A percentile compares a stretch with the other conserved stretches of the same genome.
phyloP scores from a whole-genome alignment of 106 monocot genomes.

The Dendrobium huoshanense region DNA sequence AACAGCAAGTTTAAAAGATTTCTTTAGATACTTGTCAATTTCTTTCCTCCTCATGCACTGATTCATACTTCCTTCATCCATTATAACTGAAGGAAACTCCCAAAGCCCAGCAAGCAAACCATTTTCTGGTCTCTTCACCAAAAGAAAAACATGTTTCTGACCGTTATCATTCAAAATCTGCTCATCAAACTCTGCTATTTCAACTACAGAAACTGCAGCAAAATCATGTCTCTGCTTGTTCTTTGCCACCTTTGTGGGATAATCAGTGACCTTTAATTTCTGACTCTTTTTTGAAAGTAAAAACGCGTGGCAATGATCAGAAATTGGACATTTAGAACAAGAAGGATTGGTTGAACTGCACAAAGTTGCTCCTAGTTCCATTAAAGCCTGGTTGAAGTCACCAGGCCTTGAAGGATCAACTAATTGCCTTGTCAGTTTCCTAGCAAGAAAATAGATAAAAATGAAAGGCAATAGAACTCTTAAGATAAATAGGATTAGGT shows the following conservation, averaged over 20 bases:
- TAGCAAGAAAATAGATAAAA: slow-evolving; percentile 12
- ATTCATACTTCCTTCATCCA: slow-evolving; percentile 41
- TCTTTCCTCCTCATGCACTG: slow-evolving; percentile 38
- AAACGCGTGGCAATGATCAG: slow-evolving; percentile 60
- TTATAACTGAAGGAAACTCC: slow-evolving; percentile 83
- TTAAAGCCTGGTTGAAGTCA: slow-evolving; percentile 92
- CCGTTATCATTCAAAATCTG: slow-evolving; percentile 4
- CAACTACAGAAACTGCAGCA: slow-evolving; percentile 86
- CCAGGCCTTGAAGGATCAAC: slow-evolving; percentile 85
- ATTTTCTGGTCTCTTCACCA: slow-evolving; percentile 80
- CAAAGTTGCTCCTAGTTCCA: slow-evolving; percentile 93
- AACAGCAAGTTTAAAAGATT: slow-evolving; percentile 36
- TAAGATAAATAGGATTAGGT: not conserved
- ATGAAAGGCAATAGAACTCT: not conserved
- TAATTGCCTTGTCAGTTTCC: slow-evolving; percentile 76
- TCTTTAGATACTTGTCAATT: slow-evolving; percentile 60
- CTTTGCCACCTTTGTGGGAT: slow-evolving; percentile 68
- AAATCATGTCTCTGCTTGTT: slow-evolving; percentile 67
- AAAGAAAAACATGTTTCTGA: slow-evolving; percentile 37
- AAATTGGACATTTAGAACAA: slow-evolving; percentile 78
- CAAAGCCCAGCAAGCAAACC: slow-evolving; percentile 94
- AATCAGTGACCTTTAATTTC: slow-evolving; percentile 59
- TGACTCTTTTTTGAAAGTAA: slow-evolving; percentile 38
- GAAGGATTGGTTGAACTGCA: slow-evolving; percentile 55
- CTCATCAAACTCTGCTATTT: slow-evolving; percentile 32